phyloP scores from a whole-genome alignment of 78 protist species.

The Dictyostelium purpureum region DNA sequence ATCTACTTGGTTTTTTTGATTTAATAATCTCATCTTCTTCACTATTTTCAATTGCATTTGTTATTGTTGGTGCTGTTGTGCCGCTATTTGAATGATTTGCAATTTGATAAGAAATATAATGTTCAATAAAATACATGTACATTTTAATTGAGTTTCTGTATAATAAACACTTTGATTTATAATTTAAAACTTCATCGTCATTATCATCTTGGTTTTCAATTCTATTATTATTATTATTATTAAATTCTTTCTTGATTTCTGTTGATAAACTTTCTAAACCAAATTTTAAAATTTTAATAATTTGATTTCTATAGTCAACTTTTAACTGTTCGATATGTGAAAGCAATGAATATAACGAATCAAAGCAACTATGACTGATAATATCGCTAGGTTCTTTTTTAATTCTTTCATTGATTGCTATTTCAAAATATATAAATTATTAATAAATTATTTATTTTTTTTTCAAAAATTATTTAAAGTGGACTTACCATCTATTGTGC shows the following conservation, averaged over 20 bases:
- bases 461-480: not conserved
- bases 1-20: not conserved
- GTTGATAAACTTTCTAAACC: not conserved
- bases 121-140: conserved; percentile 9
- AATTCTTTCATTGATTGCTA: conserved; percentile 23
- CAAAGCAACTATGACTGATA: conserved; percentile 17
- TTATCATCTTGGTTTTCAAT: not conserved
- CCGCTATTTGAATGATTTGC: not conserved
- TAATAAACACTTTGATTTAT: not conserved
- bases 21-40: no score
- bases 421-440: not conserved
- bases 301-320: conserved; percentile 15
- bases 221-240: not conserved
- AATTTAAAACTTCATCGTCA: not conserved
- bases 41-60: not conserved
- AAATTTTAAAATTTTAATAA: not conserved
- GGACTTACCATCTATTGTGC: conserved; percentile 29
- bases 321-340: not conserved
- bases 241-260: not conserved
- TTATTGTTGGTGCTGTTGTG: not conserved
- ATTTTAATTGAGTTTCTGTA: conserved; percentile 11
- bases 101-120: conserved; percentile 8
- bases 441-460: not conserved
- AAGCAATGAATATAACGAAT: conserved; percentile 8
- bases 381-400: conserved; percentile 23